Conservation (phyloP, 2,329 filamentous ascomycete species). For the Pseudomassariella vexata region DNA sequence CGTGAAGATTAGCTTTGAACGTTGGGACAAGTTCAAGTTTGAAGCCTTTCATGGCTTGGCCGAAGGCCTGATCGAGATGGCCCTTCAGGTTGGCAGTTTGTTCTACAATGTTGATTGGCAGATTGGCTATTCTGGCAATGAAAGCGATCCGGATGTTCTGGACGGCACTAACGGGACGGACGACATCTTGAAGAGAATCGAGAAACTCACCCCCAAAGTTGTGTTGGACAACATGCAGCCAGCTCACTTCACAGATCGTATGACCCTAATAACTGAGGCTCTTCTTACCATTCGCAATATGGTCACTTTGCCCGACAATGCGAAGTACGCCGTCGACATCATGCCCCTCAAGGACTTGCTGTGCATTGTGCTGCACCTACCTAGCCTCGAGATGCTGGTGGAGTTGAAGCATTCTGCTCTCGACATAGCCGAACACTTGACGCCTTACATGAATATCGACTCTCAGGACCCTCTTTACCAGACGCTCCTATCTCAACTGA, state of each 20-base stretch:
- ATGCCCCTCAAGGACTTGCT: constrained; percentile 74
- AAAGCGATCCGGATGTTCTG: constrained; percentile 41
- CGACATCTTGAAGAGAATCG: constrained; percentile 68
- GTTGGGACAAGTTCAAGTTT: constrained; percentile 93
- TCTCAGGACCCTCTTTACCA: constrained; percentile 73
- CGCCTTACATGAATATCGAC: constrained; percentile 70
- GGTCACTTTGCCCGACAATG: constrained; percentile 89
- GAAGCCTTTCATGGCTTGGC: constrained; percentile 85
- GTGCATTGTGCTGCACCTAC: constrained; percentile 75
- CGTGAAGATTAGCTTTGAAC: constrained; percentile 91
- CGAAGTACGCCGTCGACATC: constrained; percentile 70
- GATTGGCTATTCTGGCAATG: constrained; percentile 56
- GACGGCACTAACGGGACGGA: constrained; percentile 62
- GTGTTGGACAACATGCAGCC: constrained; percentile 67
- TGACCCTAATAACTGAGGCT: constrained; percentile 79
- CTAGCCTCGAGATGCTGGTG: constrained; percentile 62
- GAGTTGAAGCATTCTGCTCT: constrained; percentile 89
- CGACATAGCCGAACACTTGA: constrained; percentile 87
- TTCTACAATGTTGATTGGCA: constrained; percentile 82
- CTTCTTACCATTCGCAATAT: constrained; percentile 89
- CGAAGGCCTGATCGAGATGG: constrained; percentile 81
- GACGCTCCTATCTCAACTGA: constrained; percentile 60
- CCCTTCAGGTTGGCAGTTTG: constrained; percentile 68
- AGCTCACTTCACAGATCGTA: constrained; percentile 60
- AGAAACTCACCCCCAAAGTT: constrained; percentile 52